phyloP scores from a whole-genome alignment of 768 basidiomycete genomes.

The Dioszegia aurantiaca region DNA sequence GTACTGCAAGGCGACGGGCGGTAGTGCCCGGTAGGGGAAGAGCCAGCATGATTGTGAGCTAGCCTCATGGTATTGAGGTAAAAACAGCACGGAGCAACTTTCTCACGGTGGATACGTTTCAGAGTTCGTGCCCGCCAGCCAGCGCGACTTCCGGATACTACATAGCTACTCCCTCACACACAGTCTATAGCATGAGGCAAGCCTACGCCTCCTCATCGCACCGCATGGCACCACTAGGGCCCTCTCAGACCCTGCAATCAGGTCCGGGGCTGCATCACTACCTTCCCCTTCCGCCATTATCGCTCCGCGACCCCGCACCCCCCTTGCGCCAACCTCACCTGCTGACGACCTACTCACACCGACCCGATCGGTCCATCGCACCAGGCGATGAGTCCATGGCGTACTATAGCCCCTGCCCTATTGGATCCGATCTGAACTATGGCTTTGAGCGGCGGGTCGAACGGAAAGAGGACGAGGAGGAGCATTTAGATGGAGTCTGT shows the following conservation, averaged over 20 bases:
- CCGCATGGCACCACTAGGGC: background rate
- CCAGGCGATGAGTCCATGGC: slow-evolving; percentile 44
- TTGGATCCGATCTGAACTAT: slow-evolving; percentile 46
- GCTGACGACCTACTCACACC: slow-evolving; percentile 49
- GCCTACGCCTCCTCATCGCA: too few relatives aligned
- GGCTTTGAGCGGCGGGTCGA: slow-evolving; percentile 46
- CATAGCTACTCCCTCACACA: too few relatives aligned
- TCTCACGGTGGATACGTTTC: too few relatives aligned
- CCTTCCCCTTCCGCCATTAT: slow-evolving; percentile 39
- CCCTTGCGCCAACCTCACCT: slow-evolving; percentile 40
- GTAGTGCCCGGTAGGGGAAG: too few relatives aligned
- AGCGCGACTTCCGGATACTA: too few relatives aligned
- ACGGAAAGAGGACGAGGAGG: slow-evolving; percentile 44
- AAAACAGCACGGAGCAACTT: too few relatives aligned
- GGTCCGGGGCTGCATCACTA: slow-evolving; percentile 12
- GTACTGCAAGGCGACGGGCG: too few relatives aligned
- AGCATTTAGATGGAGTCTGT: slow-evolving; percentile 50
- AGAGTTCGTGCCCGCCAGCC: too few relatives aligned
- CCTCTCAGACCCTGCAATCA: background rate
- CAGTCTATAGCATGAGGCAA: too few relatives aligned
- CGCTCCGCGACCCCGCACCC: slow-evolving; percentile 27
- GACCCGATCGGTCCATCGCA: slow-evolving; percentile 36
- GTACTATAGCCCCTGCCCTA: slow-evolving; percentile 40
- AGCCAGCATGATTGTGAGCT: too few relatives aligned
- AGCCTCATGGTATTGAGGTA: too few relatives aligned